Percentiles rank a stretch among this genome's conserved stretches.
Conservation (phyloP, 2,329 filamentous ascomycete genomes). For the Xylariaceae sp. region DNA sequence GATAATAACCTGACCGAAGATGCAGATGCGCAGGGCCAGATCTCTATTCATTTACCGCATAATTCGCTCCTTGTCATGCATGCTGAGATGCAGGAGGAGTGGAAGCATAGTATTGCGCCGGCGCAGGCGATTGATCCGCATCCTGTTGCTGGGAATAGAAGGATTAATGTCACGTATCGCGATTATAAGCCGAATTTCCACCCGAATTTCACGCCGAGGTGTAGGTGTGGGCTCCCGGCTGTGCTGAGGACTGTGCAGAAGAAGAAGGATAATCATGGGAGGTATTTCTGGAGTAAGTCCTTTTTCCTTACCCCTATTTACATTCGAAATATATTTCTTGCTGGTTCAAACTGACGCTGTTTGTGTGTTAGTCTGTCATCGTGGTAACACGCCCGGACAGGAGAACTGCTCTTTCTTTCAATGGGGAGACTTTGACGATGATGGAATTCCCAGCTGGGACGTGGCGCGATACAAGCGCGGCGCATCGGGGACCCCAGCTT, state of each 20-base stretch:
- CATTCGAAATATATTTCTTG: neutral
- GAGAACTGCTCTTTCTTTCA: slow-evolving; percentile 71
- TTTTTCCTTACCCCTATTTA: neutral
- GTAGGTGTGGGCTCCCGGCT: slow-evolving; percentile 64
- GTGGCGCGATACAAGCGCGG: slow-evolving; percentile 24
- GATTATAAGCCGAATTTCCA: slow-evolving; percentile 75
- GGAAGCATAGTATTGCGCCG: slow-evolving; percentile 84
- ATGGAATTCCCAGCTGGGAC: slow-evolving; percentile 70
- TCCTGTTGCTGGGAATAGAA: slow-evolving; percentile 68
- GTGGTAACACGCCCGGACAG: slow-evolving; percentile 63
- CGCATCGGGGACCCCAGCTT: neutral
- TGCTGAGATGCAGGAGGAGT: slow-evolving; percentile 94
- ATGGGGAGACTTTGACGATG: slow-evolving; percentile 82
- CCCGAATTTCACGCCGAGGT: slow-evolving; percentile 71
- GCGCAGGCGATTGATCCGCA: slow-evolving; percentile 76
- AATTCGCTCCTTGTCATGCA: slow-evolving; percentile 95
- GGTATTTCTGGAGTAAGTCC: slow-evolving; percentile 70
- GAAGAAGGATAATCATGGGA: slow-evolving; percentile 68
- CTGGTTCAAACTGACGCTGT: slow-evolving; percentile 2
- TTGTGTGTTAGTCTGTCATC: slow-evolving; percentile 61
- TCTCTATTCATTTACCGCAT: slow-evolving; percentile 88
- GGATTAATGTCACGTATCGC: slow-evolving; percentile 93
- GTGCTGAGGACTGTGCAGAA: slow-evolving; percentile 73
- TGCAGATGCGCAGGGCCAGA: slow-evolving; percentile 69
- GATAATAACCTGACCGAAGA: slow-evolving; percentile 38